phyloP scores from a whole-genome alignment of 208 protist genomes.

The Entamoeba histolytica region DNA sequence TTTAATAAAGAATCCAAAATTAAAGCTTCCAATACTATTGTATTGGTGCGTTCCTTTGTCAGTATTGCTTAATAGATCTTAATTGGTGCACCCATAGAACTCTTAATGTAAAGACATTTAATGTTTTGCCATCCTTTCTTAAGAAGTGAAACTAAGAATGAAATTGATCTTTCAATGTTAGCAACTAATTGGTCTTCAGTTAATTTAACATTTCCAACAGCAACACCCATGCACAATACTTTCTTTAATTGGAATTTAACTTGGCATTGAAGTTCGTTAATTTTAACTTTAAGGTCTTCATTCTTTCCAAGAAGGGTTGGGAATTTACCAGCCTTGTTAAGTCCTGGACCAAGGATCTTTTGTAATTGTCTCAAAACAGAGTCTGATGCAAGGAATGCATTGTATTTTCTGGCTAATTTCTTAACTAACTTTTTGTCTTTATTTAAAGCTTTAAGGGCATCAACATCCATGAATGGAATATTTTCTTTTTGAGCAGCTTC shows the following conservation, averaged over 20 bases:
- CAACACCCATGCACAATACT: constrained; percentile 79
- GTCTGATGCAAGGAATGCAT: constrained; percentile 85
- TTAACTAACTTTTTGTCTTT: constrained; percentile 98
- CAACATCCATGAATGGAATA: constrained; percentile 65
- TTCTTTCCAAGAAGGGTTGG: constrained; percentile 65
- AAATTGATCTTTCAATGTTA: constrained; percentile 82
- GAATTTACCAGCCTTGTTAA: constrained; percentile 97
- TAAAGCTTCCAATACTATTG: background rate
- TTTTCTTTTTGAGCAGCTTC: constrained; percentile 68
- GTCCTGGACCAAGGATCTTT: constrained; percentile 72
- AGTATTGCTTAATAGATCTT: constrained; percentile 72
- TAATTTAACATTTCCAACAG: constrained; percentile 83
- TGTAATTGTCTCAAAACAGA: constrained; percentile 85
- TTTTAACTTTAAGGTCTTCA: constrained; percentile 71
- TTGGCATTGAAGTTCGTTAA: constrained; percentile 67
- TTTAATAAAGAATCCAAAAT: background rate
- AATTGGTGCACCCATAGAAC: constrained; percentile 83
- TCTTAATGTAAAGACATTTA: constrained; percentile 90
- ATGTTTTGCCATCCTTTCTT: constrained; percentile 99
- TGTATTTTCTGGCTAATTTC: constrained; percentile 77
- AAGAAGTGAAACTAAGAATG: constrained; percentile 95
- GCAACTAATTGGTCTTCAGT: constrained; percentile 61
- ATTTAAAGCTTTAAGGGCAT: constrained; percentile 93
- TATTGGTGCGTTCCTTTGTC: background rate
- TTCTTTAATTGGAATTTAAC: constrained; percentile 98